A percentile compares a stretch with the other conserved stretches of the same genome.
Evolutionary conservation across 2,329 filamentous ascomycete species (phyloP).

Genomic region (Neonectria hederae): DNA sequence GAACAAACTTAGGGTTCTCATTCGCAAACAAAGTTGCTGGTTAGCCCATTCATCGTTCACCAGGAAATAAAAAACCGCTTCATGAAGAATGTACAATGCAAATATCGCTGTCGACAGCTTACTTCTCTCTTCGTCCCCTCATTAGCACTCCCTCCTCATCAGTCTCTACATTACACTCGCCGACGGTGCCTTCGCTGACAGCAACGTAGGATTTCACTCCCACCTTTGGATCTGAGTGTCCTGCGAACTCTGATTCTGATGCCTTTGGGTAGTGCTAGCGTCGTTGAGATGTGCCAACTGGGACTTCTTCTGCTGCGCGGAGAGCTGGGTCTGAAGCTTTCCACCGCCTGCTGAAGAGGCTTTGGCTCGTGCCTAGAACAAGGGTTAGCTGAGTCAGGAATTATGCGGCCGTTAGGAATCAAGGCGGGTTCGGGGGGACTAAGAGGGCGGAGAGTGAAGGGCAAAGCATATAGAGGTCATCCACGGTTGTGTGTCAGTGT

Average conservation of each 20-base stretch:
- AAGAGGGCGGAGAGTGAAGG: no score
- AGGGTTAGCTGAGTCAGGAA: constrained; percentile 11
- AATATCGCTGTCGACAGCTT: no score
- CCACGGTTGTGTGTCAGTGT: no score
- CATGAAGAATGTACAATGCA: background rate
- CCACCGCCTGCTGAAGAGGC: constrained; percentile 67
- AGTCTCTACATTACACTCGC: background rate
- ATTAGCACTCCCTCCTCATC: background rate
- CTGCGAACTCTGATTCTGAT: background rate
- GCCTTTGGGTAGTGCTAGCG: constrained; percentile 71
- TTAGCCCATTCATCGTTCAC: background rate
- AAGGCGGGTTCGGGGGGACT: no score
- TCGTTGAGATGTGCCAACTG: constrained; percentile 73
- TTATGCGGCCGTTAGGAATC: background rate
- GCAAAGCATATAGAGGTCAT: no score
- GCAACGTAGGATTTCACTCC: constrained; percentile 37
- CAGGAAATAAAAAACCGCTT: background rate
- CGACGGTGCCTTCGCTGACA: background rate
- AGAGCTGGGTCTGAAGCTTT: constrained; percentile 75
- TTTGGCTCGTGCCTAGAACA: constrained; percentile 71
- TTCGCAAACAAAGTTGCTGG: background rate
- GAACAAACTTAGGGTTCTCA: background rate
- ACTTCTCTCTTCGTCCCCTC: background rate
- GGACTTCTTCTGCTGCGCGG: constrained; percentile 80
- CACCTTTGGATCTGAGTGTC: constrained; percentile 48